Evolutionary conservation across 441 rosid species (phyloP).

Genomic region (Arabidopsis hybrid): DNA sequence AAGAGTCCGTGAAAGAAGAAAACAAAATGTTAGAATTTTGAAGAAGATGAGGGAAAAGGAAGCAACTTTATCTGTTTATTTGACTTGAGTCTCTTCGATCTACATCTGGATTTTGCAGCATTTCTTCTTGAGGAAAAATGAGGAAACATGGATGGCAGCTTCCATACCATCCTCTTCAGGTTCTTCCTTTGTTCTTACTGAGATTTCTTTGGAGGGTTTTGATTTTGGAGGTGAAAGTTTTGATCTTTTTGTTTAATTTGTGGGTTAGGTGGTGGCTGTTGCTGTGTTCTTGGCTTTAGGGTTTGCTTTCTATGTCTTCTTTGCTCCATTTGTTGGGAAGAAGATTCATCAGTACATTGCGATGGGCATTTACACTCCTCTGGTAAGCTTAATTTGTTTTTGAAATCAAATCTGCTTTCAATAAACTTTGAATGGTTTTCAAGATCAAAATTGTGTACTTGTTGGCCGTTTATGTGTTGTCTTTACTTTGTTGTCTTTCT

Average conservation of each 20-base stretch:
- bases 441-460: slow-evolving; percentile 31
- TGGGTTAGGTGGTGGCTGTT: slow-evolving; percentile 87
- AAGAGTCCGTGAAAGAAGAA: slow-evolving; percentile 48
- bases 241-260: slow-evolving; percentile 23
- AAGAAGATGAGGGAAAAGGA: slow-evolving; percentile 57
- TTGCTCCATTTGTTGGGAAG: slow-evolving; percentile 97
- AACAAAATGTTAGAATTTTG: slow-evolving; percentile 45
- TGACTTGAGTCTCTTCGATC: slow-evolving; percentile 39
- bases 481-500: slow-evolving; percentile 33
- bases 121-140: slow-evolving; percentile 60
- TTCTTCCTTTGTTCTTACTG: slow-evolving; percentile 24
- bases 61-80: slow-evolving; percentile 39
- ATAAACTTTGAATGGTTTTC: not conserved
- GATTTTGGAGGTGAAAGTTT: slow-evolving; percentile 40
- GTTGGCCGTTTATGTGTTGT: slow-evolving; percentile 33
- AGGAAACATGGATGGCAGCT: slow-evolving; percentile 99
- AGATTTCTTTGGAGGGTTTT: slow-evolving; percentile 33
- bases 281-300: slow-evolving; percentile 98
- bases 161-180: slow-evolving; percentile 99
- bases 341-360: slow-evolving; percentile 76
- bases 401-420: slow-evolving; percentile 38
- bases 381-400: slow-evolving; percentile 57
- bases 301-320: slow-evolving; percentile 98
- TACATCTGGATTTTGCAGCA: slow-evolving; percentile 51
- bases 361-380: slow-evolving; percentile 94